These are phyloP conservation scores for Monosporascus sp. DNA, from an alignment of 2,329 filamentous ascomycete species.

Conservation along the genomic window DNA sequence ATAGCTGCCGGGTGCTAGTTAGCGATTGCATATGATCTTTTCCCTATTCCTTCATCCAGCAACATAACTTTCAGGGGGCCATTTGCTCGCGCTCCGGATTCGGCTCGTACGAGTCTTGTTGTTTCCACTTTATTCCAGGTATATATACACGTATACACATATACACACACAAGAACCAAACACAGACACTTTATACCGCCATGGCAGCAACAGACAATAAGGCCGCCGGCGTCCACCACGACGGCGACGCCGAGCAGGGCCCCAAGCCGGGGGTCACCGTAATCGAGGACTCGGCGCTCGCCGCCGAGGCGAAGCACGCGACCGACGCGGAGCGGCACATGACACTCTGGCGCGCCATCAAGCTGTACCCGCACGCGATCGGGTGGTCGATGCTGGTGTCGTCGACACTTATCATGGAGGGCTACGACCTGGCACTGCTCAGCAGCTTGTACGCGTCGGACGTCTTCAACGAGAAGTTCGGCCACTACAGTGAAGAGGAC, in stretches of 20 bases:
- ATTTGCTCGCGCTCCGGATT: no score
- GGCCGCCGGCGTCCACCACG: conserved; percentile 2
- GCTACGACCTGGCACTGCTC: conserved; percentile 46
- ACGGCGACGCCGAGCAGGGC: conserved; percentile 15
- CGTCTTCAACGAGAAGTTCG: conserved; percentile 40
- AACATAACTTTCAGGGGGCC: no score
- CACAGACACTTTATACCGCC: no score
- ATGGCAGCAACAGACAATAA: no score
- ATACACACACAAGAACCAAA: no score
- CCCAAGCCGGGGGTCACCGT: conserved; percentile 2
- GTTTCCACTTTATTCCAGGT: no score
- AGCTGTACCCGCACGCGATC: conserved; percentile 41
- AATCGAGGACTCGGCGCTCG: conserved; percentile 11
- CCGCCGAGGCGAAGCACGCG: conserved; percentile 34
- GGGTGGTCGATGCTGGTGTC: conserved; percentile 42
- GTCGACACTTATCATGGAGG: conserved; percentile 44
- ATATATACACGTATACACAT: no score
- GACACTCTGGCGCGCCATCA: conserved; percentile 33
- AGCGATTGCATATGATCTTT: no score
- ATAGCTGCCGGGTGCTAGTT: no score
- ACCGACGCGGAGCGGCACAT: conserved; percentile 36
- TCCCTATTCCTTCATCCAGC: no score
- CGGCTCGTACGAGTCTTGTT: no score
- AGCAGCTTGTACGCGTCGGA: conserved; percentile 43
- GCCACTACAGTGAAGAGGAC: conserved; percentile 26